Conservation (phyloP, 352 stramenopile genomes). For the Blastocystis sp. region DNA sequence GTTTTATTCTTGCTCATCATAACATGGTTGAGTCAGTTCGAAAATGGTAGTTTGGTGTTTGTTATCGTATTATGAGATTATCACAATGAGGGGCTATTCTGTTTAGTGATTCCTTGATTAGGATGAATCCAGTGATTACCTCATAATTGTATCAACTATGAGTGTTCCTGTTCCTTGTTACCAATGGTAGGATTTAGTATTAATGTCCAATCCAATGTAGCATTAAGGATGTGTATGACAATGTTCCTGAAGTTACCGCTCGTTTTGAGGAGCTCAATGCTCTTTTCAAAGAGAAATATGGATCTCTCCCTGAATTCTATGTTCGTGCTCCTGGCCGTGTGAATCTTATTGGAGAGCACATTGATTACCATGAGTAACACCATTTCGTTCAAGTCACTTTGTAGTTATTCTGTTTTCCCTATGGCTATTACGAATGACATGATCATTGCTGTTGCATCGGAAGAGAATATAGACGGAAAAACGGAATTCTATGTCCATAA, state of each 20-base stretch:
- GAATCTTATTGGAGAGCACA: constrained; percentile 78
- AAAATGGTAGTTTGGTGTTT: no score
- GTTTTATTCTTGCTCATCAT: no score
- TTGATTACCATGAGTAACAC: constrained; percentile 74
- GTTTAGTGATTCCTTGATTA: not conserved
- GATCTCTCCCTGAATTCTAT: constrained; percentile 64
- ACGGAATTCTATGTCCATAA: not conserved
- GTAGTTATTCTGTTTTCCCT: constrained; percentile 72
- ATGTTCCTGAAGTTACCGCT: constrained; percentile 52
- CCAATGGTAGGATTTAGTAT: not conserved
- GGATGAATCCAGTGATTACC: no score
- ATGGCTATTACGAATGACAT: constrained; percentile 74
- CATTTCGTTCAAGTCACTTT: not conserved
- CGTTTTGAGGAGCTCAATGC: constrained; percentile 52
- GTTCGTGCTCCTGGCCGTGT: constrained; percentile 73
- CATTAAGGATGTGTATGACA: constrained; percentile 1
- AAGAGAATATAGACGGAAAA: not conserved
- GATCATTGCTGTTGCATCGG: constrained; percentile 67
- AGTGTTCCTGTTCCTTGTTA: constrained; percentile 19
- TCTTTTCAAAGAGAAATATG: constrained; percentile 66
- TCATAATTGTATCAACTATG: not conserved
- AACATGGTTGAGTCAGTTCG: no score
- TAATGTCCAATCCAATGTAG: not conserved
- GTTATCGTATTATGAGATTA: no score
- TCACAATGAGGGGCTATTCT: no score